phyloP scores from a whole-genome alignment of 257 asterid species.

The Ehretia macrophylla region DNA sequence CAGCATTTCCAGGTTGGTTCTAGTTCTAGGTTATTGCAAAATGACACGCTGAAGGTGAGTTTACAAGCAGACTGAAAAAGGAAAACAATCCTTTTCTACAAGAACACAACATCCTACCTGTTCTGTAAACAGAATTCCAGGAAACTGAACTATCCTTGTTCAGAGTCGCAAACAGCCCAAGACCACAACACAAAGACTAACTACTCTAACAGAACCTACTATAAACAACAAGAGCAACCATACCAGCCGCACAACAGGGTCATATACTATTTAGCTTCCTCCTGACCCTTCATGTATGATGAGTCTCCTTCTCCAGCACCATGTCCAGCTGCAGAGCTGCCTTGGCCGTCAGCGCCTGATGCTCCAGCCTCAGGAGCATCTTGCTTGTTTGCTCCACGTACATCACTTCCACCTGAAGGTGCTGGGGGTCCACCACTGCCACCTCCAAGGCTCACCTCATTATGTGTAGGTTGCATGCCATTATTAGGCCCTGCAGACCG shows the following conservation, averaged over 20 bases:
- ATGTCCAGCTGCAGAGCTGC: constrained; percentile 29
- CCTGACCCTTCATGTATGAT: constrained; percentile 7
- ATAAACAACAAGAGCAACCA: constrained; percentile 6
- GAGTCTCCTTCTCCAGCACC: constrained; percentile 27
- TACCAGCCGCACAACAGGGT: not conserved
- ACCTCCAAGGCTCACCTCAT: constrained; percentile 35
- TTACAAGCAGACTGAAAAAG: not conserved
- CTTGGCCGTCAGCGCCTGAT: constrained; percentile 35
- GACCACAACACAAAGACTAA: too few species aligned
- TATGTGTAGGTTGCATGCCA: constrained; percentile 35
- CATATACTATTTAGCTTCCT: constrained; percentile 35
- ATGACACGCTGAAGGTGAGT: not conserved
- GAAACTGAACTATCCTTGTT: too few species aligned
- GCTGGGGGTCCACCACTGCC: constrained; percentile 35
- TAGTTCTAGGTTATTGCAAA: not conserved
- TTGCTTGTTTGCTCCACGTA: constrained; percentile 40
- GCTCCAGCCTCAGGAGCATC: constrained; percentile 36
- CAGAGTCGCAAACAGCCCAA: too few species aligned
- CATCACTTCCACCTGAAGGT: constrained; percentile 31
- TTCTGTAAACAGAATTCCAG: too few species aligned
- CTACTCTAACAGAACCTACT: constrained; percentile 1
- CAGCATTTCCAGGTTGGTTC: not conserved
- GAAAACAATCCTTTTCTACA: not conserved
- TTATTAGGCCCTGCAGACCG: constrained; percentile 47
- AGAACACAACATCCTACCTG: too few species aligned